phyloP scores from a whole-genome alignment of 2,329 filamentous ascomycete genomes.

The Fusarium scirpi region DNA sequence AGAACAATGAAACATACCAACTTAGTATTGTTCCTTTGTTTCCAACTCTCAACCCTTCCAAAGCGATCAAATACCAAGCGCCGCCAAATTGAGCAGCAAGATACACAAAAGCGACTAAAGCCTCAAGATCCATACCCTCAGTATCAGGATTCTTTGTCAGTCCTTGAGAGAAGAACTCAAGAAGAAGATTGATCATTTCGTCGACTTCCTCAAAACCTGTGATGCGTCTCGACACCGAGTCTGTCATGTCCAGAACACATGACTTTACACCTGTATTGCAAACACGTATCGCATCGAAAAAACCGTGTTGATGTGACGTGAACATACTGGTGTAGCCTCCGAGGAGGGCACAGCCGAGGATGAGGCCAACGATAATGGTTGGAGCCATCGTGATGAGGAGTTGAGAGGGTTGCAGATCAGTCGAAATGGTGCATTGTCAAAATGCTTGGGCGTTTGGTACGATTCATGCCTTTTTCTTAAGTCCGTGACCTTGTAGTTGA shows the following conservation, averaged over 20 bases:
- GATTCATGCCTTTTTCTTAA: background rate
- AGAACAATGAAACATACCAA: constrained; percentile 15
- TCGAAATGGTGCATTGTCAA: background rate
- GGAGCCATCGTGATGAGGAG: constrained; percentile 1
- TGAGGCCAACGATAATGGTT: constrained; percentile 2
- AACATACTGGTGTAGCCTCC: constrained; percentile 40
- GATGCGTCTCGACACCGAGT: constrained; percentile 1
- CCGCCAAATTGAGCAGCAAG: constrained; percentile 40
- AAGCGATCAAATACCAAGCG: constrained; percentile 36
- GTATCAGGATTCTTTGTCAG: constrained; percentile 1
- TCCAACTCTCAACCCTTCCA: constrained; percentile 34
- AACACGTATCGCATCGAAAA: constrained; percentile 29
- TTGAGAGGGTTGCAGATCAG: background rate
- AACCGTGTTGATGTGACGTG: constrained; percentile 28
- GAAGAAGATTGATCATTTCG: constrained; percentile 17
- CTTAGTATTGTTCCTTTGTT: constrained; percentile 28
- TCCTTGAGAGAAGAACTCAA: constrained; percentile 40
- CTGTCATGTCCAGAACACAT: constrained; percentile 29
- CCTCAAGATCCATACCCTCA: constrained; percentile 21
- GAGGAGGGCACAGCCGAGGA: constrained; percentile 30
- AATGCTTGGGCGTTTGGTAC: background rate
- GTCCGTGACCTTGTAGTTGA: background rate
- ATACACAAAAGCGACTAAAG: constrained; percentile 34
- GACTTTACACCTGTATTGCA: constrained; percentile 1
- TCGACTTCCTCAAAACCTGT: constrained; percentile 6